A percentile compares a stretch with the other conserved stretches of the same genome.
These are phyloP conservation scores for Conticribra guillardii DNA, from an alignment of 108 stramenopile species.

Conservation along the genomic window DNA sequence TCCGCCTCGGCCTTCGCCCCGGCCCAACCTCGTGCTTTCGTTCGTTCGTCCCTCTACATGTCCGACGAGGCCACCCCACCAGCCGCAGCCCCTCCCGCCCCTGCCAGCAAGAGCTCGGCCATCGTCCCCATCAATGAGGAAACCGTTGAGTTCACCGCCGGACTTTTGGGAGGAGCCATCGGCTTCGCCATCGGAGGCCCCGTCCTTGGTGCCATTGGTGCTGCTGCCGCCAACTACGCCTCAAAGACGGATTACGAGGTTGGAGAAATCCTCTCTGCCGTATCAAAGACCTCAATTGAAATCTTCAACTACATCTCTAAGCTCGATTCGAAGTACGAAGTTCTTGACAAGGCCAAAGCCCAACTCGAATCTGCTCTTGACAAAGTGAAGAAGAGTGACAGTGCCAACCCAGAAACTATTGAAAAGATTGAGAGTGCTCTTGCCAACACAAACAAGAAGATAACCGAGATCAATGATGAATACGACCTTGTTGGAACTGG, in stretches of 20 bases:
- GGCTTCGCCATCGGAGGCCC: constrained; percentile 64
- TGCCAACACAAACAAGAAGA: constrained; percentile 75
- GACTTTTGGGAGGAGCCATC: constrained; percentile 76
- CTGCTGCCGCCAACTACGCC: constrained; percentile 72
- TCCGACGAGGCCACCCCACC: constrained; percentile 35
- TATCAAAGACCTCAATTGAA: constrained; percentile 87
- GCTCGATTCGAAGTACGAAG: constrained; percentile 87
- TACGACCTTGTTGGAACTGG: constrained; percentile 90
- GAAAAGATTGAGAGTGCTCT: constrained; percentile 85
- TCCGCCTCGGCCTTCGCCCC: constrained; percentile 47
- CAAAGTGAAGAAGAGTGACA: constrained; percentile 73
- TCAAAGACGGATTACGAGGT: constrained; percentile 82
- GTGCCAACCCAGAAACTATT: constrained; percentile 72
- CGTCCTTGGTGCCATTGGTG: constrained; percentile 52
- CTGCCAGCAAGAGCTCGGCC: constrained; percentile 34
- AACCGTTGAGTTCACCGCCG: constrained; percentile 91
- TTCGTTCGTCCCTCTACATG: constrained; percentile 31
- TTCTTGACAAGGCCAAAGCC: constrained; percentile 70
- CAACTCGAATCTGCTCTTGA: constrained; percentile 69
- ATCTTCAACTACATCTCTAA: constrained; percentile 88
- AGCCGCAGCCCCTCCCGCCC: constrained; percentile 21
- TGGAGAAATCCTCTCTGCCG: constrained; percentile 70
- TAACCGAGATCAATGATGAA: constrained; percentile 87
- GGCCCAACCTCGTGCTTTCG: not conserved
- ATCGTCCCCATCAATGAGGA: constrained; percentile 90